phyloP scores from a whole-genome alignment of 2,329 filamentous ascomycete genomes.

The Amphichorda felina region DNA sequence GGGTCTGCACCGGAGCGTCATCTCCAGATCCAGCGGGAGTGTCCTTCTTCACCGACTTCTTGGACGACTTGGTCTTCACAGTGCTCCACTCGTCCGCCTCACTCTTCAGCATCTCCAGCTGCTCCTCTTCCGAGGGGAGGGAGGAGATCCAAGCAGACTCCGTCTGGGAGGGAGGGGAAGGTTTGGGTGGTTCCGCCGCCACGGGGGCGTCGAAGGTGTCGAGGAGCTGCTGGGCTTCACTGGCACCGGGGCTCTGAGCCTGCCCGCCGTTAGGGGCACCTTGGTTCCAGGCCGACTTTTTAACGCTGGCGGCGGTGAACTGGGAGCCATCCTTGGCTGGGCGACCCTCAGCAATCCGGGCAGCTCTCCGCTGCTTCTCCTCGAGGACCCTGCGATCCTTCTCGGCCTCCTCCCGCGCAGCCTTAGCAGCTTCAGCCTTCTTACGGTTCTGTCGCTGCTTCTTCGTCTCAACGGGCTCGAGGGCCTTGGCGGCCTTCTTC shows the following conservation, averaged over 20 bases:
- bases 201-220: conserved; percentile 40
- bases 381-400: conserved; percentile 61
- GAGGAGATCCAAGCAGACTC: conserved; percentile 31
- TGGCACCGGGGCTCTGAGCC: conserved; percentile 13
- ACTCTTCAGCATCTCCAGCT: conserved; percentile 43
- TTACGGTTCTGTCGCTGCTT: conserved; percentile 89
- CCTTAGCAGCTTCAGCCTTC: conserved; percentile 75
- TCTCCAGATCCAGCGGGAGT: conserved; percentile 21
- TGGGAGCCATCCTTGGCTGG: conserved; percentile 68
- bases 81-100: conserved; percentile 47
- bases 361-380: conserved; percentile 74
- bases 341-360: conserved; percentile 71
- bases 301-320: conserved; percentile 28
- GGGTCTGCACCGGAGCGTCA: conserved; percentile 9
- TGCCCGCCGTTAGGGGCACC: conserved; percentile 18
- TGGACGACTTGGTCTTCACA: conserved; percentile 36
- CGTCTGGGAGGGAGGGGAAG: conserved; percentile 13
- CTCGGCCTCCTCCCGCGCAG: conserved; percentile 64
- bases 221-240: conserved; percentile 33
- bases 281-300: conserved; percentile 30
- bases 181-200: conserved; percentile 19
- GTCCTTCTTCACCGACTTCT: conserved; percentile 28
- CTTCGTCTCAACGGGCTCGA: conserved; percentile 70
- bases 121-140: conserved; percentile 49
- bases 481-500: conserved; percentile 47